These are phyloP conservation scores for Letharia columbiana DNA, from an alignment of 495 filamentous ascomycete species.

Conservation along the genomic window DNA sequence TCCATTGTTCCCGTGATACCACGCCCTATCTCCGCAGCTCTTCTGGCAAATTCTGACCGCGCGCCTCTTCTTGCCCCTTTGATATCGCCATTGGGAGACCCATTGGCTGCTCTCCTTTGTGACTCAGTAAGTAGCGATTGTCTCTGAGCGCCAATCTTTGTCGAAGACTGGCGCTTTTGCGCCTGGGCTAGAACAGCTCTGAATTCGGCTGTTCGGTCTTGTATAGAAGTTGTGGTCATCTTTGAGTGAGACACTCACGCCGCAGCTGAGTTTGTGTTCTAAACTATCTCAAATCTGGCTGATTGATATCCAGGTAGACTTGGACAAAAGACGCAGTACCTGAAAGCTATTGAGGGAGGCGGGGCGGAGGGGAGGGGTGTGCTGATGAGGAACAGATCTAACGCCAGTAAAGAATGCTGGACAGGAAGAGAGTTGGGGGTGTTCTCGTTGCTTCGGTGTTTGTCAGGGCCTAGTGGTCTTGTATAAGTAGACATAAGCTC, in stretches of 20 bases:
- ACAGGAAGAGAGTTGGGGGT: not conserved
- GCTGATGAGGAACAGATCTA: not conserved
- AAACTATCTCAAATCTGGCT: not conserved
- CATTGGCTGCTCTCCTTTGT: conserved; percentile 62
- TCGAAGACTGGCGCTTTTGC: conserved; percentile 60
- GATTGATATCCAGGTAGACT: not conserved
- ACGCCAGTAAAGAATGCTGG: not conserved
- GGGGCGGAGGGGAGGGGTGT: not conserved
- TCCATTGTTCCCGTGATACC: conserved; percentile 88
- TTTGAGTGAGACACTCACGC: conserved; percentile 3
- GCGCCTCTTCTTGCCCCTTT: conserved; percentile 34
- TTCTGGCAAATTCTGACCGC: conserved; percentile 79
- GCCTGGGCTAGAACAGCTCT: conserved; percentile 77
- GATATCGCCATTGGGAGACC: conserved; percentile 41
- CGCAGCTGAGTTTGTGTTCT: not conserved
- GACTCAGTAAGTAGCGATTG: conserved; percentile 71
- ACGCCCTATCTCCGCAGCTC: conserved; percentile 80
- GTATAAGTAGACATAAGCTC: not conserved
- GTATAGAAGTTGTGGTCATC: conserved; percentile 67
- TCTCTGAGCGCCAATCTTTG: conserved; percentile 65
- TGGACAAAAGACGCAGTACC: not conserved
- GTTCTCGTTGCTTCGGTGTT: not conserved
- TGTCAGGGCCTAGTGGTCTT: too few relatives aligned
- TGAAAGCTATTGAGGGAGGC: not conserved
- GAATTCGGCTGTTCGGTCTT: conserved; percentile 95